Evolutionary conservation across 805 yeast genomes (phyloP).

Genomic region (Saturnispora mendoncae): DNA sequence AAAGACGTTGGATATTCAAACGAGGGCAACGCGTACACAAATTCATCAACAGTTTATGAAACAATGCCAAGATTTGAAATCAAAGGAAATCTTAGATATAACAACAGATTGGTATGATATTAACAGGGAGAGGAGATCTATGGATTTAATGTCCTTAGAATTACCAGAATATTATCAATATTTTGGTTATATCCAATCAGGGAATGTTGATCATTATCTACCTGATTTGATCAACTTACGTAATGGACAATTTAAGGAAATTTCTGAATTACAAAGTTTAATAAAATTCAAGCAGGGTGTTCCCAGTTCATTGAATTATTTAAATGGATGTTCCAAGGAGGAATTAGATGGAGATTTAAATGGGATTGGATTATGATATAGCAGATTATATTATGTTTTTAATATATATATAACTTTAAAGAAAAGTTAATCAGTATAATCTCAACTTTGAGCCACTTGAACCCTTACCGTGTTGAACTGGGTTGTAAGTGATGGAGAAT

Average conservation of each 20-base stretch:
- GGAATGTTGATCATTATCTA: constrained; percentile 20
- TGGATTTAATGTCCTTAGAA: constrained; percentile 57
- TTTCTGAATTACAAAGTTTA: constrained; percentile 63
- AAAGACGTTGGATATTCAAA: constrained; percentile 70
- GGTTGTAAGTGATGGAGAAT: constrained; percentile 98
- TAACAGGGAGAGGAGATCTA: constrained; percentile 75
- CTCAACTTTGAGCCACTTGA: constrained; percentile 31
- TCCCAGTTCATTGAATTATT: constrained; percentile 68
- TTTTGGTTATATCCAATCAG: constrained; percentile 21
- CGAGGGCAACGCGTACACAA: constrained; percentile 67
- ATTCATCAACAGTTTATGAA: constrained; percentile 79
- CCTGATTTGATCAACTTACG: constrained; percentile 55
- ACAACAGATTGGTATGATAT: constrained; percentile 88
- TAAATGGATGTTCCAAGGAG: constrained; percentile 55
- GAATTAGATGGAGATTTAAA: constrained; percentile 65
- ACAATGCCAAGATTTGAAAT: constrained; percentile 56
- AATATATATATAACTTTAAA: not conserved
- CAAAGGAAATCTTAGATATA: constrained; percentile 55
- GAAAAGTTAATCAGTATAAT: constrained; percentile 23
- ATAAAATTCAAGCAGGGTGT: constrained; percentile 45
- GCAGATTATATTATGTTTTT: constrained; percentile 26
- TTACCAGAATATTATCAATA: constrained; percentile 37
- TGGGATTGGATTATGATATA: constrained; percentile 30
- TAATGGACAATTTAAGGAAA: constrained; percentile 55
- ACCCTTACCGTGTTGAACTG: constrained; percentile 92